Evolutionary conservation across 1,284 basidiomycete genomes (phyloP), one percentile per base, ranked within the genome.

Genomic region (Apiotrichum gracile): DNA sequence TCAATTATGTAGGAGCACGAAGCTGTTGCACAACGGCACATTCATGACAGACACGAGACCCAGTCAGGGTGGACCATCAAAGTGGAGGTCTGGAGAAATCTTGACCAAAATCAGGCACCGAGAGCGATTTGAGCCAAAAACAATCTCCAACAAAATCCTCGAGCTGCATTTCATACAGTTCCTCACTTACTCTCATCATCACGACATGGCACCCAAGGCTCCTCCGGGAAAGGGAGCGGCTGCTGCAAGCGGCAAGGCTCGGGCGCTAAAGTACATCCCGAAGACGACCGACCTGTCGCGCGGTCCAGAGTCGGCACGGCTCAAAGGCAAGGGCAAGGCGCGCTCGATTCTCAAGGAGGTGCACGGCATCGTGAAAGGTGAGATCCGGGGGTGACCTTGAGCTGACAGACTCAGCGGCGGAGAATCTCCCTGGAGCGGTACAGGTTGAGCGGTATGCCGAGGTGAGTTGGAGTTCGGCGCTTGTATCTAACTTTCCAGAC

Each of bases 381-480:
- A 50, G 62, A 47, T 9, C 17, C 26, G n/a, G 21, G 8, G n/a
- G 24, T 26, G 16, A 14, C 31, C 8, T 13, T 0, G 21, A n/a
- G 25, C 9, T n/a, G 40, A 37, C 46, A 59, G 34, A 55, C 38
- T 5, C 6, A 85, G 83, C 79, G 44, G 75, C 80, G 68, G 77
- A 79, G 48, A 80, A 79, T 6, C 72, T 94, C 6, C 89, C 90
- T 0, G 79, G 81, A 19, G 80, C 84, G 1, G 80, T 96, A 42
- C 86, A 92, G 64, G 85, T 93, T 10, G 91, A 93, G 67, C 85
- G 81, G 64, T 94, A 94, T 67, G 81, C 85, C 12, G 85, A 92
- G 78, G 91, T 88, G 41, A 14, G 77, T 25, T 8, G 10, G 14
- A 5, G 5, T 35, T 24, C 14, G 9, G 17, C 24, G 40, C 6